Base-by-base conservation (phyloP, 2,329 filamentous ascomycete genomes). In the Aspergillus pseudoviridinutans region DNA sequence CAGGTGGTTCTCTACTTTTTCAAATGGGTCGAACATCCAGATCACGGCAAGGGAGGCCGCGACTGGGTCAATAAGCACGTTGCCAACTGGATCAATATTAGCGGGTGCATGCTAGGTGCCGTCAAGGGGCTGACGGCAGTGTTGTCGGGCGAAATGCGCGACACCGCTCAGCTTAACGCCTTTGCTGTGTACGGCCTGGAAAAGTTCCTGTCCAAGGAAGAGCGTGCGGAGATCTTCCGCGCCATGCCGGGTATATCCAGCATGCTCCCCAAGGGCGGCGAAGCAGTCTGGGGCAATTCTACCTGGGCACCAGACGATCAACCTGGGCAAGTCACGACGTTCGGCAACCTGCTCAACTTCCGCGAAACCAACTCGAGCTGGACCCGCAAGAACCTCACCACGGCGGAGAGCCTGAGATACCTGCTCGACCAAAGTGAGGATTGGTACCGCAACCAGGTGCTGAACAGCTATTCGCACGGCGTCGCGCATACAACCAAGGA, bases 61-160 rank as follows among this genome's bases (percentile, higher is more conserved):
- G 83, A 86, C 54, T 99, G 94, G 94, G 93, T 99, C 0, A 92
- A 99, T 58, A 84, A 83, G 20, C 84, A 97, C 69, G 81, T 99
- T 53, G 94, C 95, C 64, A 89, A 91, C 2, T 99, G 95, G 92
- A 95, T 99, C 79, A 99, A 99, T 72, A 92, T 99, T 67, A 94
- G 90, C 64, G 94, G 94, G 5, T 99, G 93, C 75, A 97, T 99
- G 93, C 86, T 99, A 5, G 94, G 94, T 14, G 92, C 94, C 1
- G 81, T 92, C 57, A 99, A 99, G 77, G 93, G 90, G 58, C 78
- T 97, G 38, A 90, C 94, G 0, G 93, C 94, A 0, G 84, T 97
- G 0, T 80, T 99, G 1, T 97, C 92, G 0, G 94, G 94, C 29
- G 94, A 99, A 75, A 99, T 99, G 94, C 91, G 93, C 64, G 94